Evolutionary conservation across 306 rosid species (phyloP), one percentile per base, ranked within the genome.

Genomic region (Ceratonia siliqua): DNA sequence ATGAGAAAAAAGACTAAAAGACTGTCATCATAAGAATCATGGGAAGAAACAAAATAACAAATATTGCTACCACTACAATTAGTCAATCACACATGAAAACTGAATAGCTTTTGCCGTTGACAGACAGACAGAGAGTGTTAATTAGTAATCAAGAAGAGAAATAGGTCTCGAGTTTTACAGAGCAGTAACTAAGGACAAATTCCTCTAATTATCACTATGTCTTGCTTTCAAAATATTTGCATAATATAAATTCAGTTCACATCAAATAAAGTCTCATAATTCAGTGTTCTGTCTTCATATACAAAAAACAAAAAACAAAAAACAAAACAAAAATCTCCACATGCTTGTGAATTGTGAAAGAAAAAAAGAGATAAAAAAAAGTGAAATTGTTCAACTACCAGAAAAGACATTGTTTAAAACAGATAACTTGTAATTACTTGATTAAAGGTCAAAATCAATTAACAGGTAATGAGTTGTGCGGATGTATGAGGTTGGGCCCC

Each of bases 1-100:
- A 54, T 4, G 53, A 57, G 43, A 55, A 59, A 36, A 18, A 61
- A 5, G n/a, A 28, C 57, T 39, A 64, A 36, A 2, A 55, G 62
- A 43, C 38, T 22, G 49, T 45, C 53, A 9, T 49, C 17, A 12
- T 68, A 59, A 70, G 30, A 77, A 59, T 49, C 72, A 78, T 39
- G 63, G 65, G 66, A 78, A 70, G 39, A 61, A 48, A 61, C 82
- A 70, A 78, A 70, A 30, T 49, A 48, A 61, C 82, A 70, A 65
- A 76, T 15, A 12, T 53, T 54, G 12, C 27, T 18, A 45, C 0
- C 25, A 13, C 38, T 4, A 13, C 39, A 28, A 27, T 43, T n/a
- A n/a, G n/a, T n/a, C n/a, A n/a, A n/a, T n/a, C 13, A 25, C 39
- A 62, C 68, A 30, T 48, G 59, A 49, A 30, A 55, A 25, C 15